A percentile compares a stretch with the other conserved stretches of the same genome.
phyloP scores from a whole-genome alignment of 192 early-diverging fungal genomes.

The Rhizophagus sp. region DNA sequence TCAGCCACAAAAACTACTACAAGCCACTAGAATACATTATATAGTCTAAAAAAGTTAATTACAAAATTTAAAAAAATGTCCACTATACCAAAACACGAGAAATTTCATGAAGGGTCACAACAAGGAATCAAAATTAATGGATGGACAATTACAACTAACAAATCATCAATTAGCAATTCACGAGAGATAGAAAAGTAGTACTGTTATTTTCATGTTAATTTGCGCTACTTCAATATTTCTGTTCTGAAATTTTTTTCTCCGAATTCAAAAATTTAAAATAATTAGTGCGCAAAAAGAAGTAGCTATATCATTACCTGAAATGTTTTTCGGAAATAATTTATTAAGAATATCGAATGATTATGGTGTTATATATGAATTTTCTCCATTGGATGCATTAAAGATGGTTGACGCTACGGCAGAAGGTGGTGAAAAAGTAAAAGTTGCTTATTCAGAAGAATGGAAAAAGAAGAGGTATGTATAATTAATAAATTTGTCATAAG shows the following conservation, averaged over 20 bases:
- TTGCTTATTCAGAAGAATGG: constrained; percentile 88
- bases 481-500: neutral
- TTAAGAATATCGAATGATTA: constrained; percentile 60
- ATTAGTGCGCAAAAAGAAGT: constrained; percentile 52
- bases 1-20: too few species aligned
- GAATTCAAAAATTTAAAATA: neutral
- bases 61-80: neutral
- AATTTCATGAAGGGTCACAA: constrained; percentile 44
- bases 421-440: constrained; percentile 75
- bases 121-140: constrained; percentile 47
- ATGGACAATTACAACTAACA: constrained; percentile 54
- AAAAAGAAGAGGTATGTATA: constrained; percentile 65
- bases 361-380: constrained; percentile 58
- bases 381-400: constrained; percentile 73
- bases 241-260: too few species aligned
- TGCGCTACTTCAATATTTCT: neutral
- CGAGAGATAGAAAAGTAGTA: constrained; percentile 56
- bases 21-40: too few species aligned
- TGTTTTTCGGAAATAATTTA: constrained; percentile 94
- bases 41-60: too few species aligned
- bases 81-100: constrained; percentile 25
- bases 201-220: neutral
- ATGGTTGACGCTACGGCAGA: constrained; percentile 67
- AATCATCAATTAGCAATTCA: constrained; percentile 55
- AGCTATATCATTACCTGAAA: constrained; percentile 86